Percentiles rank a stretch among this genome's conserved stretches.
phyloP scores from a whole-genome alignment of 352 stramenopile species.

The Phytopythium delawarense region DNA sequence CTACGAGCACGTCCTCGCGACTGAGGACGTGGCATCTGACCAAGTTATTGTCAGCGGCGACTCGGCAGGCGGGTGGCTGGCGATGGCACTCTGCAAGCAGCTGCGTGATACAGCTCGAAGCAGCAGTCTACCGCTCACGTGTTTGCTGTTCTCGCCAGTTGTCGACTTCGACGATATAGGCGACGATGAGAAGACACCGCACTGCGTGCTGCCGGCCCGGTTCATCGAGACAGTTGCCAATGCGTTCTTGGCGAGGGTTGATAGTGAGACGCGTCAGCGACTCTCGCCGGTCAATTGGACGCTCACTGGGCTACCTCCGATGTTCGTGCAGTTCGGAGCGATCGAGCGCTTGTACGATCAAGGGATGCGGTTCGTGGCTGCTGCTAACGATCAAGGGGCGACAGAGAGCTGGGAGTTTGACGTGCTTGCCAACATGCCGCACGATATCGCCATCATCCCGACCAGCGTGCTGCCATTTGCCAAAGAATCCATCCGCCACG shows the following conservation, averaged over 20 bases:
- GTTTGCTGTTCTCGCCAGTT: slow-evolving; percentile 17
- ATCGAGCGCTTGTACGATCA: slow-evolving; percentile 25
- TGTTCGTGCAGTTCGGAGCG: slow-evolving; percentile 25
- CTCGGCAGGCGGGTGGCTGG: slow-evolving; percentile 35
- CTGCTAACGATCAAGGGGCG: slow-evolving; percentile 11
- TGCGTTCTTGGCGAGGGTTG: slow-evolving; percentile 5
- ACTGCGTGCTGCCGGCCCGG: slow-evolving; percentile 15
- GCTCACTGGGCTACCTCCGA: slow-evolving; percentile 19
- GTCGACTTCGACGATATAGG: slow-evolving; percentile 11
- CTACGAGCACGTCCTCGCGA: slow-evolving; percentile 31
- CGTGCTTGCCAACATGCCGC: slow-evolving; percentile 22
- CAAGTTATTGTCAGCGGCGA: slow-evolving; percentile 38
- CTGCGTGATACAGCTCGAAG: slow-evolving; percentile 14
- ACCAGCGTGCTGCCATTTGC: slow-evolving; percentile 18
- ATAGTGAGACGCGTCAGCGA: slow-evolving; percentile 9
- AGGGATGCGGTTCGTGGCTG: slow-evolving; percentile 16
- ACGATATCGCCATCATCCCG: slow-evolving; percentile 13
- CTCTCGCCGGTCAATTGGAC: slow-evolving; percentile 26
- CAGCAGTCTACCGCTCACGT: slow-evolving; percentile 10
- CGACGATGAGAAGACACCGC: slow-evolving; percentile 15
- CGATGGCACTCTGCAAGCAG: slow-evolving; percentile 25
- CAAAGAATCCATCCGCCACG: slow-evolving; percentile 15
- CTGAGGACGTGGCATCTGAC: slow-evolving; percentile 17
- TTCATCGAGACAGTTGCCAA: slow-evolving; percentile 15
- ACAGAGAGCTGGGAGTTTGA: slow-evolving; percentile 33